phyloP scores from a whole-genome alignment of 768 basidiomycete genomes.

The Lentinula detonsa region DNA sequence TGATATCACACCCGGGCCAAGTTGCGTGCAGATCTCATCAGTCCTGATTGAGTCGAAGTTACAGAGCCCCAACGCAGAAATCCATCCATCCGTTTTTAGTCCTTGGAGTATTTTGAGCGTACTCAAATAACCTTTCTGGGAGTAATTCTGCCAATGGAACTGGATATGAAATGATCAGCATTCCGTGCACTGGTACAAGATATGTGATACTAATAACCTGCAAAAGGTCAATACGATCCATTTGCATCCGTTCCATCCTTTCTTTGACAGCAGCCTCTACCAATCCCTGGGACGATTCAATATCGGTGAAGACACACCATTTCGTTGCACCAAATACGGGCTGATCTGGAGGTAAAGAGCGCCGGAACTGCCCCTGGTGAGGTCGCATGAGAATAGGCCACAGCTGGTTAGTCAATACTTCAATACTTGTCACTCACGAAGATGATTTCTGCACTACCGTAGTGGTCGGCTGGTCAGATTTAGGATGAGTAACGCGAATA shows the following conservation, averaged over 20 bases:
- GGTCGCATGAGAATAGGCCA: not conserved
- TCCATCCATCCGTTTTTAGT: conserved; percentile 53
- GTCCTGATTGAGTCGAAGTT: conserved; percentile 75
- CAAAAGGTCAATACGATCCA: conserved; percentile 56
- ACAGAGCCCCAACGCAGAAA: conserved; percentile 66
- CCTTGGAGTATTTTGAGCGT: conserved; percentile 48
- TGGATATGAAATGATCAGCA: conserved; percentile 18
- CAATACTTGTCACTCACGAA: conserved; percentile 45
- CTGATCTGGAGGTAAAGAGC: conserved; percentile 31
- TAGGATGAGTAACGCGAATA: conserved; percentile 8
- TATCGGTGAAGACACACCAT: conserved; percentile 73
- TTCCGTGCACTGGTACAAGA: not conserved
- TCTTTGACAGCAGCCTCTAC: conserved; percentile 65
- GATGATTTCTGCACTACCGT: conserved; percentile 77
- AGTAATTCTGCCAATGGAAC: conserved; percentile 81
- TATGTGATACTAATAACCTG: conserved; percentile 42
- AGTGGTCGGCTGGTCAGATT: conserved; percentile 67
- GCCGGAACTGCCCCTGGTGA: conserved; percentile 63
- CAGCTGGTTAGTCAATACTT: not conserved
- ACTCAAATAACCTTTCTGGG: conserved; percentile 34
- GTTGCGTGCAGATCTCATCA: conserved; percentile 73
- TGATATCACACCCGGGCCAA: conserved; percentile 66
- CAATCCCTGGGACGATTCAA: conserved; percentile 41
- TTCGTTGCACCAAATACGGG: conserved; percentile 72
- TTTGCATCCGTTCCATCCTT: conserved; percentile 63